Evolutionary conservation across 768 basidiomycete genomes (phyloP).

Genomic region (Hemileccinum impolitum): DNA sequence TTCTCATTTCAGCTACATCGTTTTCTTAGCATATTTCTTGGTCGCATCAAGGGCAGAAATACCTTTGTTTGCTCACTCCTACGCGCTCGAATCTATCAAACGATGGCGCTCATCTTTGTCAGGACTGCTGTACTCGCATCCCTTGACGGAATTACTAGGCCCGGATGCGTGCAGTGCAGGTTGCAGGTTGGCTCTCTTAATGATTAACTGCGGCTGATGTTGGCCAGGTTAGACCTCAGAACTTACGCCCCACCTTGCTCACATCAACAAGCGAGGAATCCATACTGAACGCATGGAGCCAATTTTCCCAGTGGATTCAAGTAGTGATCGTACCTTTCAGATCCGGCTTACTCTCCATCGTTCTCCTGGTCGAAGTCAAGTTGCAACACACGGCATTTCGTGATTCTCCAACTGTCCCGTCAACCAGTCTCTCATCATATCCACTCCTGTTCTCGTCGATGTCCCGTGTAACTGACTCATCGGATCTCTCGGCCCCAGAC

Average conservation of each 20-base stretch:
- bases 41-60: neutral
- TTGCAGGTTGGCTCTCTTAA: neutral
- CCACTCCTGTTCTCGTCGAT: neutral
- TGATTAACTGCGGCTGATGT: neutral
- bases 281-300: conserved; percentile 80
- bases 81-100: conserved; percentile 45
- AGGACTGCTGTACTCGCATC: conserved; percentile 80
- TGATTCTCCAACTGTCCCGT: neutral
- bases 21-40: conserved; percentile 8
- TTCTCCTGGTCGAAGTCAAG: neutral
- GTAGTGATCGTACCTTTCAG: conserved; percentile 22
- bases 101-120: conserved; percentile 69
- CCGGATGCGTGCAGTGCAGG: too few relatives aligned
- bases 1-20: conserved; percentile 5
- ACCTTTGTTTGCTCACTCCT: neutral
- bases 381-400: neutral
- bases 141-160: conserved; percentile 77
- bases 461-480: conserved; percentile 1
- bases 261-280: conserved; percentile 72
- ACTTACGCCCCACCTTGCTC: conserved; percentile 72
- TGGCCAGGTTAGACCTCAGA: conserved; percentile 83
- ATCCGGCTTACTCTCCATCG: neutral
- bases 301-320: conserved; percentile 61
- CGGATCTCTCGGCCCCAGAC: conserved; percentile 43
- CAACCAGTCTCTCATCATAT: neutral